A percentile compares a stretch with the other conserved stretches of the same genome.
phyloP scores from a whole-genome alignment of 2,329 filamentous ascomycete genomes.

The Ceratocystis smalleyi region DNA sequence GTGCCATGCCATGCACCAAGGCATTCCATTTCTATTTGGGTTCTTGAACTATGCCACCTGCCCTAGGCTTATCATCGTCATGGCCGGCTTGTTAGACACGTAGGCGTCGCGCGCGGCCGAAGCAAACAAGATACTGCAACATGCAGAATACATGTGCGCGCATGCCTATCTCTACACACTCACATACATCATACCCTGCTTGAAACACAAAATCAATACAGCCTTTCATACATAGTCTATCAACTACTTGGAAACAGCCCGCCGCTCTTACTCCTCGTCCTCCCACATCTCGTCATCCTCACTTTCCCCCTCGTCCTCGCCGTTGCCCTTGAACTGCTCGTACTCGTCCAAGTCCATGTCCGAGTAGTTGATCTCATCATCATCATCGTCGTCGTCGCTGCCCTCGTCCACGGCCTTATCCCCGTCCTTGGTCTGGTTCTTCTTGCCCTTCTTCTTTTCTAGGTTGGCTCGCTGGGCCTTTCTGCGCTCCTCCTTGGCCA shows the following conservation, averaged over 20 bases:
- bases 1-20: no score
- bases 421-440: constrained; percentile 27
- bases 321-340: constrained; percentile 21
- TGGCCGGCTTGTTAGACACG: no score
- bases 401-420: constrained; percentile 26
- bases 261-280: constrained; percentile 11
- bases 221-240: background rate
- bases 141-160: no score
- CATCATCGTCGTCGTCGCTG: constrained; percentile 23
- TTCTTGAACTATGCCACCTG: no score
- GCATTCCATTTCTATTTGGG: no score
- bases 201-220: no score
- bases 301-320: constrained; percentile 9
- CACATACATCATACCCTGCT: no score
- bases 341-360: constrained; percentile 31
- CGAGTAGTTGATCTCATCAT: constrained; percentile 22
- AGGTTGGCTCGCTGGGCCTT: constrained; percentile 80
- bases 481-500: constrained; percentile 69
- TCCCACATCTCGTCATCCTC: constrained; percentile 14
- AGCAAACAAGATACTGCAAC: no score
- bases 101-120: no score
- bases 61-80: no score
- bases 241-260: background rate
- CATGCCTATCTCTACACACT: no score
- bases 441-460: constrained; percentile 56